These are phyloP conservation scores for Penicillium polonicum DNA, from an alignment of 2,329 filamentous ascomycete species.

Conservation along the genomic window DNA sequence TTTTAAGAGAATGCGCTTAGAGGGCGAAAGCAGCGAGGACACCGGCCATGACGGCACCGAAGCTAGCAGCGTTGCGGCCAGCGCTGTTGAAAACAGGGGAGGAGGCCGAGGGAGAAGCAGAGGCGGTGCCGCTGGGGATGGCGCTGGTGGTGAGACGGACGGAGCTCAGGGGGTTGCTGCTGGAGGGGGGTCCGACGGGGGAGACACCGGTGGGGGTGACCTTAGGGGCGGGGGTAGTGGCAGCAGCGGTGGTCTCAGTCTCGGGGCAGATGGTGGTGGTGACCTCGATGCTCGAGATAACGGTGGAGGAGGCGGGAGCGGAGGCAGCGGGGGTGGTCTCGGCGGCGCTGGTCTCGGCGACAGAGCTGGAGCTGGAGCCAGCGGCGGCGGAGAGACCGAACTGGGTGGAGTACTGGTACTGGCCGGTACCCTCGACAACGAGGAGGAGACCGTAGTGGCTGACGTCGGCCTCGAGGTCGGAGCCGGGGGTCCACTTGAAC, in stretches of 20 bases:
- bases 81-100: slow-evolving; percentile 28
- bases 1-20: slow-evolving; percentile 22
- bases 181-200: slow-evolving; percentile 11
- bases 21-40: slow-evolving; percentile 37
- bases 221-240: slow-evolving; percentile 7
- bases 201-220: slow-evolving; percentile 7
- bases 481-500: slow-evolving; percentile 56
- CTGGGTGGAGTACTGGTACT: slow-evolving; percentile 63
- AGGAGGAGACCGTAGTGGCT: slow-evolving; percentile 62
- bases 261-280: slow-evolving; percentile 29
- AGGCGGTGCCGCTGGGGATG: slow-evolving; percentile 2
- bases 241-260: slow-evolving; percentile 14
- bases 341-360: neutral
- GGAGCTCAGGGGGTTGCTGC: slow-evolving; percentile 4
- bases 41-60: slow-evolving; percentile 38
- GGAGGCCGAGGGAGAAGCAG: slow-evolving; percentile 12
- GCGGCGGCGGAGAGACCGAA: slow-evolving; percentile 54
- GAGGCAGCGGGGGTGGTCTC: neutral
- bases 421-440: slow-evolving; percentile 58
- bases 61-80: slow-evolving; percentile 35
- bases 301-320: slow-evolving; percentile 7
- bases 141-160: slow-evolving; percentile 6
- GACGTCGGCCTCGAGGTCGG: slow-evolving; percentile 48
- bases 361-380: slow-evolving; percentile 8
- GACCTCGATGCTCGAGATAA: slow-evolving; percentile 15